These are phyloP conservation scores for Saturnispora sanitii DNA, from an alignment of 805 yeast genomes.

Conservation along the genomic window DNA sequence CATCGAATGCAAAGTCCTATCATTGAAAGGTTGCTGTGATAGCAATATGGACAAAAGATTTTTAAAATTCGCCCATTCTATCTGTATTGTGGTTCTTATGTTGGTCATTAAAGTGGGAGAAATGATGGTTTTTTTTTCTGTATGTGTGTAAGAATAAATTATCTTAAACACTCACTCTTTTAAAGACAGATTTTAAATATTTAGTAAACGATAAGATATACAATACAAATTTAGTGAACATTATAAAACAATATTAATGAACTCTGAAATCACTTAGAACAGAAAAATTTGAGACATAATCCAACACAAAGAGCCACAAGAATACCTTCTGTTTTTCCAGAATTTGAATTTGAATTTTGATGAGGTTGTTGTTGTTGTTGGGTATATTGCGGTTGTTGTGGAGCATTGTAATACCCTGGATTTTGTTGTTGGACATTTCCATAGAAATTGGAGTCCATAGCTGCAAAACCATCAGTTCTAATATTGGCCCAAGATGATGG, in stretches of 20 bases:
- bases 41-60: not conserved
- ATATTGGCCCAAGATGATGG: slow-evolving; percentile 30
- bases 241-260: not conserved
- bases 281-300: slow-evolving; percentile 1
- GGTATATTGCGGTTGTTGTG: slow-evolving; percentile 25
- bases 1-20: too few species aligned
- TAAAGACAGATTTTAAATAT: not conserved
- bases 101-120: slow-evolving; percentile 4
- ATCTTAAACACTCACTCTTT: too few species aligned
- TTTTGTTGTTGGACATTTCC: slow-evolving; percentile 16
- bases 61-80: not conserved
- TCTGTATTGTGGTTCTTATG: not conserved
- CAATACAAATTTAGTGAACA: not conserved
- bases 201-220: not conserved
- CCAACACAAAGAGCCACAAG: slow-evolving; percentile 6
- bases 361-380: slow-evolving; percentile 21
- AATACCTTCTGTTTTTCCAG: not conserved
- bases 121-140: too few species aligned
- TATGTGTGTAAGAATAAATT: too few species aligned
- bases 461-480: slow-evolving; percentile 26
- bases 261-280: not conserved
- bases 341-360: slow-evolving; percentile 12
- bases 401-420: slow-evolving; percentile 23
- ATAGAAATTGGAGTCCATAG: slow-evolving; percentile 23
- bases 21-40: not conserved